These are phyloP conservation scores for Mollisiaceae sp. DNA, from an alignment of 2,329 filamentous ascomycete species.

Conservation along the genomic window DNA sequence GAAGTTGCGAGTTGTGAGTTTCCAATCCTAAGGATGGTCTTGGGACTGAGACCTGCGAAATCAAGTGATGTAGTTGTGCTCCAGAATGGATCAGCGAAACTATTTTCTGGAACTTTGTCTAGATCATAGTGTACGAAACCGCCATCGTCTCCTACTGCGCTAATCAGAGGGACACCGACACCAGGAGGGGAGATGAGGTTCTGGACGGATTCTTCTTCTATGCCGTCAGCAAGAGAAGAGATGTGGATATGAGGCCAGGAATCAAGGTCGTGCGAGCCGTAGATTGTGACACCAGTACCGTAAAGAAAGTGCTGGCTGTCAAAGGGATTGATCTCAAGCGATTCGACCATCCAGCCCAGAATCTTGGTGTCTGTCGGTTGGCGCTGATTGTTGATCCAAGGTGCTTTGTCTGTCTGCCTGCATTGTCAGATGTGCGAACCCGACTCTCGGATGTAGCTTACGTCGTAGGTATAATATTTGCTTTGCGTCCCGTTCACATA, in stretches of 20 bases:
- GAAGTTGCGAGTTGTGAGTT: slow-evolving; percentile 27
- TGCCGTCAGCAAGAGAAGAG: slow-evolving; percentile 33
- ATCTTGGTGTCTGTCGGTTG: slow-evolving; percentile 27
- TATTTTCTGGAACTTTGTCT: slow-evolving; percentile 11
- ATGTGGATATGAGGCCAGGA: slow-evolving; percentile 24
- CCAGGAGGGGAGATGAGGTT: slow-evolving; percentile 32
- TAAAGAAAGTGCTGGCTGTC: slow-evolving; percentile 66
- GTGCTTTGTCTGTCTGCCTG: slow-evolving; percentile 24
- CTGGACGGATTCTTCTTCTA: slow-evolving; percentile 36
- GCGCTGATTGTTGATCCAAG: slow-evolving; percentile 28
- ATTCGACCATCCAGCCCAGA: slow-evolving; percentile 65
- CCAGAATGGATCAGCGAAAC: slow-evolving; percentile 21
- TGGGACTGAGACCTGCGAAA: slow-evolving; percentile 32
- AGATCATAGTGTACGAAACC: slow-evolving; percentile 32
- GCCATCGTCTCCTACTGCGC: slow-evolving; percentile 36
- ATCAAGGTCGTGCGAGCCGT: slow-evolving; percentile 48
- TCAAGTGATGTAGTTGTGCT: slow-evolving; percentile 33
- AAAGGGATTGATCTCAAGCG: slow-evolving; percentile 60
- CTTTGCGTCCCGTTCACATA: slow-evolving; percentile 18
- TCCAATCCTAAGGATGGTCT: slow-evolving; percentile 25
- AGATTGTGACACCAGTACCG: slow-evolving; percentile 59
- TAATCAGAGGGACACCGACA: slow-evolving; percentile 30
- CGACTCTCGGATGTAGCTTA: neutral
- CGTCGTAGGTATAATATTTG: slow-evolving; percentile 22
- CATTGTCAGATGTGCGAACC: slow-evolving; percentile 7